Evolutionary conservation across 2,329 filamentous ascomycete genomes (phyloP), one percentile per base, ranked within the genome.

Genomic region (Huntiella savannae): DNA sequence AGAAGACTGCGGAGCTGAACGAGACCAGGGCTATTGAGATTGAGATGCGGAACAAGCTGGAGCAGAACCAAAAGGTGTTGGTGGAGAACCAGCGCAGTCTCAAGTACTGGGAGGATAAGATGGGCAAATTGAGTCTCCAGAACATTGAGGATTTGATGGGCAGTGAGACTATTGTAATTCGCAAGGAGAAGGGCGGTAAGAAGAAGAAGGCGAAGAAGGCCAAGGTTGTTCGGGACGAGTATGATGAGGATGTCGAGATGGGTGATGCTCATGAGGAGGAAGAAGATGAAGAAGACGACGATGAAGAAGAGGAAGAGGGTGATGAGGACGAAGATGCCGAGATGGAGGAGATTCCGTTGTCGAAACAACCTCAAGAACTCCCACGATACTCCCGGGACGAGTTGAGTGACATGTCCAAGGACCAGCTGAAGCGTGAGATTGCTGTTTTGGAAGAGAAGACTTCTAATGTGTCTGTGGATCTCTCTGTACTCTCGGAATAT

Each of bases 11-110:
- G 0, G 85, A 92, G 58, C 70, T 96, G 48, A 95, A 96, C 57
- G 81, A 85, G 57, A 93, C 82, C 0, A 76, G 88, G 7, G 87
- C 85, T 0, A 68, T 80, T 3, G 91, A 98, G 61, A 95, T 98
- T 51, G 91, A 98, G 62, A 95, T 96, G 86, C 82, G 83, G 52
- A 96, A 96, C 63, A 93, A 93, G 64, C 77, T 98, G 1, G 91
- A 96, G 57, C 88, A 96, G 58, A 91, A 88, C 59, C 82, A 94
- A 53, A 98, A 98, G 63, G 75, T 79, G 7, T 71, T 96, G 11
- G 62, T 66, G 0, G 88, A 96, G 57, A 94, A 92, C 61, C 78
- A 92, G 59, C 87, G 83, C 62, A 77, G 82, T 50, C 71, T 82
- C 36, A 72, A 70, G 34, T 84, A 94, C 64, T 96, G 87, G 86